Base-by-base conservation (phyloP, 345 rosid genomes). In the Pugionium cornutum region DNA sequence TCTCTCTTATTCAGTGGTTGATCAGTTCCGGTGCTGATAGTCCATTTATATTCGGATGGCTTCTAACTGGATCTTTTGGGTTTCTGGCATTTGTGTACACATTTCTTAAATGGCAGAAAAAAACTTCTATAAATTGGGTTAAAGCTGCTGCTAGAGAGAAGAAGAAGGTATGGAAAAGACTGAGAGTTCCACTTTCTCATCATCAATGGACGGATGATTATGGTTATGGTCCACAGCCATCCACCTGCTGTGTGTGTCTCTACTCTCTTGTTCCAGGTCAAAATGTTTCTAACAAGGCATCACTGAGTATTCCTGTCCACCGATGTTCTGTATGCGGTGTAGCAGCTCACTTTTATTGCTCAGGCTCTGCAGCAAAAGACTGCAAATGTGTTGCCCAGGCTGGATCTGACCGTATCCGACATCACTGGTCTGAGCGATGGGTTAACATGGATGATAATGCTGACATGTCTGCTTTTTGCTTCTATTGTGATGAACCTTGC, bases 381-480 rank as follows among this genome's bases (percentile, higher is more conserved):
- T 85, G 89, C 61, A 85, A 82, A 69, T 85, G 89, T 58, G 82
- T 81, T 47, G 85, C 85, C 2, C 89, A 85, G 75, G 78, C 84
- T 3, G 84, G 82, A 36, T 79, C 72, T 66, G 78, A 71, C 67
- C 79, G 76, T 61, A 83, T 85, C 35, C 71, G 70, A 28, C 89
- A 85, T 65, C 89, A 85, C 72, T 85, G 89, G 89, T 79, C 87
- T 0, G 89, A 85, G 69, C 67, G 85, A 51, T 85, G 89, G 89
- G 82, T 79, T 74, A 79, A 81, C 58, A 75, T 79, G 76, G 86
- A 85, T 36, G 87, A 85, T 34, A 77, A 74, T 54, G 72, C 77
- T 6, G 89, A 84, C 47, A 81, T 70, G 77, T 81, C 85, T 71
- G 80, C 87, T 4, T 85, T 83, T 63, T 85, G 89, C 74, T 85